phyloP scores from a whole-genome alignment of 257 asterid species.

The Gynochthodes officinalis region DNA sequence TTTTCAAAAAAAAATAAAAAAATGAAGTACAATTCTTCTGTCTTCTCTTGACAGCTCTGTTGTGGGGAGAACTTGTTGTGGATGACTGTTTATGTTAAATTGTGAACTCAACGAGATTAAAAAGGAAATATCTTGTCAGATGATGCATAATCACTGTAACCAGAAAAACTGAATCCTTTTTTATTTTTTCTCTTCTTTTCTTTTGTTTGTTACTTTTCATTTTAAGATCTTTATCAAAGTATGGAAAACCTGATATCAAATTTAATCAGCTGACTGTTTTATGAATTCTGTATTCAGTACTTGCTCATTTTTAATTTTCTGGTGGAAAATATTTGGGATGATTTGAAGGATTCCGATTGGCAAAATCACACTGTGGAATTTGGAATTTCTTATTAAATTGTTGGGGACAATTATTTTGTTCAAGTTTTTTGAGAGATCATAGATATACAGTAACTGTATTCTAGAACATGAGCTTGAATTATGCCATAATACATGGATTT shows the following conservation, averaged over 20 bases:
- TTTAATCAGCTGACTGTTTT: neutral
- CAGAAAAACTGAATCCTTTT: neutral
- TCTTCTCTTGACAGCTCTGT: neutral
- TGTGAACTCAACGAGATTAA: neutral
- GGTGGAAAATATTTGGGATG: neutral
- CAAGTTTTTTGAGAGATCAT: neutral
- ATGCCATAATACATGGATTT: neutral
- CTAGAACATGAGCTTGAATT: neutral
- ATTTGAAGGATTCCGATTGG: neutral
- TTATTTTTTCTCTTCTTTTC: neutral
- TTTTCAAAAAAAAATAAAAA: too few species aligned
- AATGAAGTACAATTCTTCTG: neutral
- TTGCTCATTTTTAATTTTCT: neutral
- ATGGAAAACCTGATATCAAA: neutral
- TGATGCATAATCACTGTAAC: neutral
- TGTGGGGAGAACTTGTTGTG: neutral
- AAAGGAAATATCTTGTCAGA: neutral
- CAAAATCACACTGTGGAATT: neutral
- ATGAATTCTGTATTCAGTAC: neutral
- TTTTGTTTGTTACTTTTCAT: neutral
- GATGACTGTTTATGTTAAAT: neutral
- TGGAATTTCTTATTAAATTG: neutral
- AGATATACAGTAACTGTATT: neutral
- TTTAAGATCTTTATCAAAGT: neutral
- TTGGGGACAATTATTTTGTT: neutral